Conservation (phyloP, 805 yeast species). For the Wickerhamomyces bovis region DNA sequence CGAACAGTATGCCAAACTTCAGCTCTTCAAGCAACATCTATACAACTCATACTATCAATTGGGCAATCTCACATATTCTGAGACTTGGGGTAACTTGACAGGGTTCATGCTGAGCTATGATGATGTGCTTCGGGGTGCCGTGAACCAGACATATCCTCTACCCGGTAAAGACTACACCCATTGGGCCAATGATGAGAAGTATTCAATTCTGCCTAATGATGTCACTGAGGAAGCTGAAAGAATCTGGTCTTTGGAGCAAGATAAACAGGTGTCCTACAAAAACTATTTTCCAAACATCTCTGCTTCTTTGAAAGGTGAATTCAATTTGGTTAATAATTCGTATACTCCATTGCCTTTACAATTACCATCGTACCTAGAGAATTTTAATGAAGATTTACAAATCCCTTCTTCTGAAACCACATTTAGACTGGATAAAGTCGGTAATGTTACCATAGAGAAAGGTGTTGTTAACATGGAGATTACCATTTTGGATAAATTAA, state of each 20-base stretch:
- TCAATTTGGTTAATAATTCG: constrained; percentile 20
- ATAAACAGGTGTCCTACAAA: constrained; percentile 4
- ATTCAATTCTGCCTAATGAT: constrained; percentile 54
- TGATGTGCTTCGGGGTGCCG: constrained; percentile 43
- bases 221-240: constrained; percentile 41
- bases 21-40: constrained; percentile 32
- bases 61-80: constrained; percentile 34
- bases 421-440: constrained; percentile 4
- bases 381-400: constrained; percentile 11
- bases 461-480: constrained; percentile 25
- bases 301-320: constrained; percentile 40
- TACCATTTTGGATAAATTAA: constrained; percentile 13
- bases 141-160: constrained; percentile 52
- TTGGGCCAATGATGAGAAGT: constrained; percentile 44
- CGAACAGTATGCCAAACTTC: constrained; percentile 32
- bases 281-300: constrained; percentile 41
- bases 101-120: constrained; percentile 65
- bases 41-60: constrained; percentile 30
- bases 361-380: constrained; percentile 17
- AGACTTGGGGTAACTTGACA: constrained; percentile 65
- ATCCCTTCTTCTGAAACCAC: constrained; percentile 6
- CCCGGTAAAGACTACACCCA: constrained; percentile 36
- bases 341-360: constrained; percentile 16
- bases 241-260: constrained; percentile 44
- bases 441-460: constrained; percentile 29